Base-by-base conservation (phyloP, 2,329 filamentous ascomycete species). In the Colletotrichum sp. region DNA sequence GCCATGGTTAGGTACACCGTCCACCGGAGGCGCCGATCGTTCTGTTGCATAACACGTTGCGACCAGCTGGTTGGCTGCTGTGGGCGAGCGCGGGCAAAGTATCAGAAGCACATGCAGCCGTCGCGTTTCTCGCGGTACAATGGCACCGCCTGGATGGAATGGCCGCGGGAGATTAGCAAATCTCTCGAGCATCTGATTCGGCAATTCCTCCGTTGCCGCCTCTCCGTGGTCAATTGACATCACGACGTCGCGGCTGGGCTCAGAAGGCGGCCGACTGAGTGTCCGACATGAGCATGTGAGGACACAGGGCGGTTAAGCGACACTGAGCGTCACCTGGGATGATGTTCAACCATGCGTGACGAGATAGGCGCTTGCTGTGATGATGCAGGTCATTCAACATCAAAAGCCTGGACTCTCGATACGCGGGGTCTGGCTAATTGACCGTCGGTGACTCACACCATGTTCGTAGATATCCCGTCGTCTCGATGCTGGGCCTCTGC, bases 151-250 rank as follows among this genome's bases (percentile, higher is more conserved):
- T 52, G 36, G 59, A 71, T 49, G 34, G n/a, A 64, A 34, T 18
- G 39, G n/a, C 64, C n/a, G 49, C 34, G 18, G 63, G 60, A 71
- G 62, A 75, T 75, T 71, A 57, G 21, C 62, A 75, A 70, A 71
- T 67, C 30, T 71, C 72, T 36, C 18, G 9, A 21, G 34, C 13
- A 21, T 62, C 68, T 60, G 52, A 62, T 62, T 49, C 16, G 62
- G 68, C 62, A 71, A 67, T 66, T 34, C 8, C 36, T 71, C 68
- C 62, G 60, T 36, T 62, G 13, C 32, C 39, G 21, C 36, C 32
- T 39, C 21, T 44, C 36, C 30, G 15, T 21, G 13, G 57, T 18
- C 62, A 39, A n/a, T 28, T n/a, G n/a, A 52, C 57, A 30, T 18
- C 26, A 34, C 21, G 55, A 26, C 68, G 34, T 24, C 18, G 15